Percentiles rank a stretch among this genome's conserved stretches.
phyloP scores from a whole-genome alignment of 1,284 basidiomycete species.

The Heliocybe sulcata region DNA sequence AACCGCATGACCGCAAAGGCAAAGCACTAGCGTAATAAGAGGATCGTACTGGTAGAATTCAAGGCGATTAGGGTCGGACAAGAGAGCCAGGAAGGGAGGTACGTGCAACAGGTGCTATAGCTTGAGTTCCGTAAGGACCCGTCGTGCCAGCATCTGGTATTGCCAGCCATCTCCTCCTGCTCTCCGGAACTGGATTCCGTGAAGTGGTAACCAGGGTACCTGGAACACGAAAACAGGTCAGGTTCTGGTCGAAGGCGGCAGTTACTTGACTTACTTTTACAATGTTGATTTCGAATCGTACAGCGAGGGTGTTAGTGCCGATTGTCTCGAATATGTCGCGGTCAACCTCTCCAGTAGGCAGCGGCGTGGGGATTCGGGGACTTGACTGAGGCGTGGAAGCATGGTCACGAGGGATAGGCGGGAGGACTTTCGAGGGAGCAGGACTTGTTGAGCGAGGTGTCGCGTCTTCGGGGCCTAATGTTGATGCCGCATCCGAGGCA shows the following conservation, averaged over 20 bases:
- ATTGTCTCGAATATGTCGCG: conserved; percentile 67
- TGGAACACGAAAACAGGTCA: conserved; percentile 22
- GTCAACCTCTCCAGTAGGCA: conserved; percentile 59
- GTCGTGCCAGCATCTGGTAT: conserved; percentile 93
- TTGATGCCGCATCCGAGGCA: conserved; percentile 22
- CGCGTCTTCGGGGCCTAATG: conserved; percentile 27
- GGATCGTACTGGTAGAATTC: not conserved
- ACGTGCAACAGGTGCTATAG: conserved; percentile 41
- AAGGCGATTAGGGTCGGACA: not conserved
- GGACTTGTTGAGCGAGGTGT: conserved; percentile 30
- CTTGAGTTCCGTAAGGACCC: conserved; percentile 90
- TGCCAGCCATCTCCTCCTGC: conserved; percentile 95
- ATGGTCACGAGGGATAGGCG: conserved; percentile 68
- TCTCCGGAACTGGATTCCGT: conserved; percentile 94
- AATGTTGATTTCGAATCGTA: conserved; percentile 91
- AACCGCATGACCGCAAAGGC: not conserved
- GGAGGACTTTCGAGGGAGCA: conserved; percentile 52
- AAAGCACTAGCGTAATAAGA: not conserved
- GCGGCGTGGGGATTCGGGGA: conserved; percentile 31
- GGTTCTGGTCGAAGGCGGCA: no score
- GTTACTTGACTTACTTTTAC: conserved; percentile 66
- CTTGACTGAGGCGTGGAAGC: conserved; percentile 26
- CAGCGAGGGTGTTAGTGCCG: conserved; percentile 71
- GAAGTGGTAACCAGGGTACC: conserved; percentile 91
- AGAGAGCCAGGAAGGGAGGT: not conserved